Conservation (phyloP, 1,284 basidiomycete genomes). For the Trametes pubescens region DNA sequence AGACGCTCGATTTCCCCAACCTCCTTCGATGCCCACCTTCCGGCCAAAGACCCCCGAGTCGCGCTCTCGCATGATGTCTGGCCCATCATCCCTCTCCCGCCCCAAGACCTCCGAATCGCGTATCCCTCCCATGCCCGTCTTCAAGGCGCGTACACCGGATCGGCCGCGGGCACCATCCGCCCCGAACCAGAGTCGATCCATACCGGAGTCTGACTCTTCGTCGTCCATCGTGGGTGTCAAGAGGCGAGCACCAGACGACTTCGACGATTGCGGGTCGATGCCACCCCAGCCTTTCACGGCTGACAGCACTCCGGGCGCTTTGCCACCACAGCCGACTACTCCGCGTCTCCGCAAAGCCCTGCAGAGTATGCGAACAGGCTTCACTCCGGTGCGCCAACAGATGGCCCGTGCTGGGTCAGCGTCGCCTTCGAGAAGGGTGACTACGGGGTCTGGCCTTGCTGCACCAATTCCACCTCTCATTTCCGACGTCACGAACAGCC, state of each 20-base stretch:
- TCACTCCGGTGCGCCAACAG: constrained; percentile 71
- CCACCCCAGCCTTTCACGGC: constrained; percentile 69
- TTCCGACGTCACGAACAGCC: constrained; percentile 74
- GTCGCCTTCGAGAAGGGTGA: constrained; percentile 38
- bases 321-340: constrained; percentile 51
- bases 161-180: constrained; percentile 31
- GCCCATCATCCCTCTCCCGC: constrained; percentile 51
- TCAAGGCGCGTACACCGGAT: constrained; percentile 59
- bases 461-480: constrained; percentile 45
- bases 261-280: constrained; percentile 60
- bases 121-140: constrained; percentile 52
- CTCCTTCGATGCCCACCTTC: constrained; percentile 35
- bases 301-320: constrained; percentile 59
- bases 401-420: constrained; percentile 45
- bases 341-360: constrained; percentile 64
- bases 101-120: constrained; percentile 63
- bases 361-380: constrained; percentile 67
- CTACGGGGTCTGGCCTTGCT: constrained; percentile 29
- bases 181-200: constrained; percentile 9
- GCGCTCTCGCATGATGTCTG: constrained; percentile 50
- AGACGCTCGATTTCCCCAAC: constrained; percentile 16
- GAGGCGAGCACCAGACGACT: constrained; percentile 76
- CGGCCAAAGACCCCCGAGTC: constrained; percentile 42
- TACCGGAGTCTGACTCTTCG: constrained; percentile 32
- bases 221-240: constrained; percentile 61